phyloP scores from a whole-genome alignment of 257 asterid genomes.

The Jacaranda copaia region DNA sequence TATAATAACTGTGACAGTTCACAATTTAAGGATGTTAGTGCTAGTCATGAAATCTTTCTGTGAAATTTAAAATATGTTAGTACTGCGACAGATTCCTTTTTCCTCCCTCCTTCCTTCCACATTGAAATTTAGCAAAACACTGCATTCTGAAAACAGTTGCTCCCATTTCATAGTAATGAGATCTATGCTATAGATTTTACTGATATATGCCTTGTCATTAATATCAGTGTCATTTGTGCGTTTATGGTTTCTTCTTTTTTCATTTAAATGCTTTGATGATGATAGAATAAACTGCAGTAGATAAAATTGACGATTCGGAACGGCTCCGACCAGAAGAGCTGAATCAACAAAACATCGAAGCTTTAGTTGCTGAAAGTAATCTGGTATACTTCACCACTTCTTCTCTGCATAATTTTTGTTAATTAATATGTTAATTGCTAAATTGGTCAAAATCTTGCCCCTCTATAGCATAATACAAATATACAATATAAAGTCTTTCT shows the following conservation, averaged over 20 bases:
- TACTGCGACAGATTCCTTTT: constrained; percentile 8
- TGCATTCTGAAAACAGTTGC: background rate
- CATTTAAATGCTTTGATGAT: constrained; percentile 28
- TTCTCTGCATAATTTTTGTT: constrained; percentile 31
- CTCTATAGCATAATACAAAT: constrained; percentile 24
- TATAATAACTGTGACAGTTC: background rate
- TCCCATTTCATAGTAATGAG: background rate
- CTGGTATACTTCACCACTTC: constrained; percentile 61
- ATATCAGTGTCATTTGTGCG: background rate
- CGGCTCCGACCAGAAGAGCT: constrained; percentile 95
- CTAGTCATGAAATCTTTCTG: constrained; percentile 1
- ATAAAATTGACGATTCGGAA: constrained; percentile 77
- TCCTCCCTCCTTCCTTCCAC: constrained; percentile 16
- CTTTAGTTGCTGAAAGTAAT: constrained; percentile 97
- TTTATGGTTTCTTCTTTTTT: constrained; percentile 15
- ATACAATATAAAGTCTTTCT: background rate
- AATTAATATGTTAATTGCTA: constrained; percentile 26
- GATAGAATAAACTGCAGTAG: constrained; percentile 41
- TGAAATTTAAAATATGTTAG: constrained; percentile 20
- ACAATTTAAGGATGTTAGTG: constrained; percentile 22
- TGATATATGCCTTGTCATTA: background rate
- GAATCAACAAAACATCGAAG: constrained; percentile 97
- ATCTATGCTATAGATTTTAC: constrained; percentile 7
- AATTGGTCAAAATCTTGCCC: constrained; percentile 28
- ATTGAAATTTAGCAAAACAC: constrained; percentile 17